Evolutionary conservation across 306 rosid species (phyloP).

Genomic region (Carpinus viminea): DNA sequence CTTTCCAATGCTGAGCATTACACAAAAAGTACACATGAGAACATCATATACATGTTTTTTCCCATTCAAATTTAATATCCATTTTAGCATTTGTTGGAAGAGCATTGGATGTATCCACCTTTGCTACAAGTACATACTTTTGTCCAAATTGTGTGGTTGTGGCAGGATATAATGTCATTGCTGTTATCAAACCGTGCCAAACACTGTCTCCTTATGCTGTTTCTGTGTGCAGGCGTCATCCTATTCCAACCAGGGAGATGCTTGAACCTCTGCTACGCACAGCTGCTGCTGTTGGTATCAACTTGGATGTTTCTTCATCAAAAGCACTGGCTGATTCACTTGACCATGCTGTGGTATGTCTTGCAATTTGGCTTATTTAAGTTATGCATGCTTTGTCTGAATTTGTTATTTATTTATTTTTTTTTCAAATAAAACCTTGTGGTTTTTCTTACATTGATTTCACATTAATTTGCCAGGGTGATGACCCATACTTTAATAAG

Average conservation of each 20-base stretch:
- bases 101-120: not conserved
- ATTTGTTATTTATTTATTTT: not conserved
- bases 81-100: slow-evolving; percentile 11
- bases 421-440: slow-evolving; percentile 15
- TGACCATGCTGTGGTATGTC: slow-evolving; percentile 83
- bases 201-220: slow-evolving; percentile 13
- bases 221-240: slow-evolving; percentile 79
- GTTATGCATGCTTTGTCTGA: not conserved
- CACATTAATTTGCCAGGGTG: slow-evolving; percentile 53
- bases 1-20: no score
- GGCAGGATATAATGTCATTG: slow-evolving; percentile 21
- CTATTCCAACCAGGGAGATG: slow-evolving; percentile 88
- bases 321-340: slow-evolving; percentile 97
- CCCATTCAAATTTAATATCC: no score
- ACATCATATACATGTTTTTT: no score
- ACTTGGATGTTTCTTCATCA: slow-evolving; percentile 86
- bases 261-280: slow-evolving; percentile 89
- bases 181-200: slow-evolving; percentile 11
- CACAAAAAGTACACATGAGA: no score
- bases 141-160: not conserved
- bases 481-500: slow-evolving; percentile 95
- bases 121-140: slow-evolving; percentile 6
- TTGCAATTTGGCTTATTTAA: not conserved
- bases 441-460: not conserved
- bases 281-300: slow-evolving; percentile 85